Base-by-base conservation (phyloP, 148 eudicot genomes). In the Persicaria tinctoria region DNA sequence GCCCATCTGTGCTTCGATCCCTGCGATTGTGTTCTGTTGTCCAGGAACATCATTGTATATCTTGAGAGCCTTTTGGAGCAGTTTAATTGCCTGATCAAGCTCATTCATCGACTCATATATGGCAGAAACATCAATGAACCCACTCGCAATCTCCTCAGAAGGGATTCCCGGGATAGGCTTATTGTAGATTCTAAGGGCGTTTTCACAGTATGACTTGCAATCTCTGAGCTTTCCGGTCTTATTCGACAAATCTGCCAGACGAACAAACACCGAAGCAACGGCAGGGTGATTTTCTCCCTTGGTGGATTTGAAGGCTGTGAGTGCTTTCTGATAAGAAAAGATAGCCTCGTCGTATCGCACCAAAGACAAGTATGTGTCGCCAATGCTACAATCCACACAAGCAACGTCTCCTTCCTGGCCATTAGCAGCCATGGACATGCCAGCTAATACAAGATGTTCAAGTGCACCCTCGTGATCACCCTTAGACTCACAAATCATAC, bases 1-100 rank as follows among this genome's bases (percentile, higher is more conserved):
- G 18, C 99, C 99, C 88, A 96, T 92, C 81, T 92, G 99, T n/a
- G 99, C 97, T 75, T 96, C 97, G 64, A 96, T 92, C n/a, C 99
- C 99, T 0, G 99, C 99, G 72, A 90, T 82, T 8, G 97, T 92
- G 78, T 82, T 92, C 78, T 92, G 97, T 82, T 96, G 97, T 75
- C 99, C 99, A 7, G 97, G 99, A 7, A 91, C 86, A 80, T 92
- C 87, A n/a, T 84, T 82, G 48, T 96, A 95, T 63, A 96, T 89
- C 85, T 92, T 92, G 13, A 96, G 78, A 12, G 97, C 97, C 89
- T 88, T 96, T 69, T 92, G 87, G 10, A 96, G 86, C 78, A 96
- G 79, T 78, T 92, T 96, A 16, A 96, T 78, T 8, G 99, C 94
- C 76, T 84, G 93, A 27, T 96, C 97, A 70, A 89, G 87, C 85